Percentiles rank a stretch among this genome's conserved stretches.
Evolutionary conservation across 495 filamentous ascomycete species (phyloP).

Genomic region (Parmelia sp.): DNA sequence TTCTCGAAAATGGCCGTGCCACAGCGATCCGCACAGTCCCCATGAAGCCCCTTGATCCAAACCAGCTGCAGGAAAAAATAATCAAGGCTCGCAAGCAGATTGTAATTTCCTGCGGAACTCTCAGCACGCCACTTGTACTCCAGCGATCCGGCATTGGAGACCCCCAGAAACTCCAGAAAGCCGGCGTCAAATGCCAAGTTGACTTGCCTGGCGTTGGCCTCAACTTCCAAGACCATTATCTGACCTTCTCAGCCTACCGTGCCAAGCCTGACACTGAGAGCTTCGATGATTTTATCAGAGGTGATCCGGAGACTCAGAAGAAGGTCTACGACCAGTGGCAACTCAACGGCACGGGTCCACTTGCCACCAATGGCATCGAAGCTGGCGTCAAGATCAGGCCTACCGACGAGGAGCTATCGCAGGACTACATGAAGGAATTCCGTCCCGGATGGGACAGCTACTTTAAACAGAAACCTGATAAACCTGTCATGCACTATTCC

Average conservation of each 20-base stretch:
- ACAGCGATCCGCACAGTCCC: conserved; percentile 55
- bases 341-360: conserved; percentile 67
- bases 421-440: conserved; percentile 63
- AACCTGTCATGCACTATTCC: conserved; percentile 79
- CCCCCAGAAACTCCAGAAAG: conserved; percentile 64
- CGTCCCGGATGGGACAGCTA: conserved; percentile 67
- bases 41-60: conserved; percentile 47
- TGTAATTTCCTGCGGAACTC: conserved; percentile 71
- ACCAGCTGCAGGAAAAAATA: conserved; percentile 44
- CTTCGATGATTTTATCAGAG: conserved; percentile 76
- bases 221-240: conserved; percentile 83
- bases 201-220: conserved; percentile 76
- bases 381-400: conserved; percentile 76
- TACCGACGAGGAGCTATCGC: conserved; percentile 61
- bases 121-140: conserved; percentile 71
- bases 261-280: conserved; percentile 72
- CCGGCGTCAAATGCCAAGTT: conserved; percentile 64
- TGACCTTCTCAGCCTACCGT: conserved; percentile 68
- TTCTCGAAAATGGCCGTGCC: conserved; percentile 63
- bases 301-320: conserved; percentile 64
- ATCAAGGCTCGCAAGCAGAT: conserved; percentile 73
- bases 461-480: conserved; percentile 80
- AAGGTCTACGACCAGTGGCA: conserved; percentile 71
- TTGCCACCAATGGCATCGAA: conserved; percentile 81
- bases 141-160: conserved; percentile 67